Percentiles rank a stretch among this genome's conserved stretches.
phyloP scores from a whole-genome alignment of 768 basidiomycete genomes.

The Calocybe indica region DNA sequence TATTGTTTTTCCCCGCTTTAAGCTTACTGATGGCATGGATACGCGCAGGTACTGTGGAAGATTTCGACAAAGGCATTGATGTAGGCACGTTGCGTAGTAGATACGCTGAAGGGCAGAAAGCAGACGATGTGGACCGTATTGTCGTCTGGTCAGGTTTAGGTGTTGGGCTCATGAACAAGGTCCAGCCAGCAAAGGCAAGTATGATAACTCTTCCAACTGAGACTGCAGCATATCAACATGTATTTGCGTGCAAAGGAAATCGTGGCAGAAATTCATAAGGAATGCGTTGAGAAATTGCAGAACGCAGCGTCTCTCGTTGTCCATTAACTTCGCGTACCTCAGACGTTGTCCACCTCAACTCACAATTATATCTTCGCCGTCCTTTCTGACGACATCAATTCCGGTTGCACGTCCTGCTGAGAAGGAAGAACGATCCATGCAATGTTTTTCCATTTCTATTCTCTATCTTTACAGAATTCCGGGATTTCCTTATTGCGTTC shows the following conservation, averaged over 20 bases:
- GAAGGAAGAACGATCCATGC: no score
- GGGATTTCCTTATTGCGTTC: not conserved
- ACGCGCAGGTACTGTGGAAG: slow-evolving; percentile 46
- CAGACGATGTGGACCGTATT: slow-evolving; percentile 42
- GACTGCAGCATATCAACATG: no score
- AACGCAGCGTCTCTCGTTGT: slow-evolving; percentile 15
- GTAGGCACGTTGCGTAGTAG: slow-evolving; percentile 35
- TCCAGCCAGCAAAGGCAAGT: slow-evolving; percentile 33
- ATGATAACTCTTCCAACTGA: not conserved
- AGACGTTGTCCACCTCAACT: not conserved
- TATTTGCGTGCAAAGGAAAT: slow-evolving; percentile 34
- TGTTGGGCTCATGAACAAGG: slow-evolving; percentile 46
- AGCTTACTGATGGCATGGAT: no score
- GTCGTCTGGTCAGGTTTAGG: slow-evolving; percentile 68
- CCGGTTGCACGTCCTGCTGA: no score
- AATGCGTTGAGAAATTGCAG: slow-evolving; percentile 32
- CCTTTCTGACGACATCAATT: no score
- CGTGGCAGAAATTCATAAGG: slow-evolving; percentile 44
- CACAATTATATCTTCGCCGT: no score
- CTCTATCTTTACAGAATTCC: no score
- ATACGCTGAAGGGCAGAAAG: slow-evolving; percentile 38
- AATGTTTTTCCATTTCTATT: no score
- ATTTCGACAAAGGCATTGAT: slow-evolving; percentile 43
- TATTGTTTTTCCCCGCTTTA: slow-evolving; percentile 5
- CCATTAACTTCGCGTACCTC: not conserved